A percentile compares a stretch with the other conserved stretches of the same genome.
These are phyloP conservation scores for Aegilops bicornis DNA, from an alignment of 176 grass and related monocot genomes.

Conservation along the genomic window DNA sequence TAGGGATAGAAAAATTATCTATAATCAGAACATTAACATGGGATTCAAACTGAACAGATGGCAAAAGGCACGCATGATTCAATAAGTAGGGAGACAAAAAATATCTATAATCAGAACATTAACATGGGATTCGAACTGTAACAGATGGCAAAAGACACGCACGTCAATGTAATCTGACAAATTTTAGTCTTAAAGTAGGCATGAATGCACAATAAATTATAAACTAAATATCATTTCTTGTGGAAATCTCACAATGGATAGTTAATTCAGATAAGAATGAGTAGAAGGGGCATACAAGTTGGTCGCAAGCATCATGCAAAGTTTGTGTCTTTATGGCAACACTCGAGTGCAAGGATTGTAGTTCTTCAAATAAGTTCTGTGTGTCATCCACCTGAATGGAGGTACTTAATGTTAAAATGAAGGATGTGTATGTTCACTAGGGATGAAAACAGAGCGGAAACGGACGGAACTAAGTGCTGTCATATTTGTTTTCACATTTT, in stretches of 20 bases:
- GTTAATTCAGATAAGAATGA: neutral
- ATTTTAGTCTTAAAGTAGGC: constrained; percentile 15
- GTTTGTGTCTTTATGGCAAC: constrained; percentile 95
- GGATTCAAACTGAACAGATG: no score
- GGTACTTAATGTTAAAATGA: constrained; percentile 10
- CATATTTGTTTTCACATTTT: no score
- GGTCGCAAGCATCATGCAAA: constrained; percentile 96
- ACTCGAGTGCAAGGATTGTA: constrained; percentile 79
- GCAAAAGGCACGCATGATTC: neutral
- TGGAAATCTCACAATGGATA: constrained; percentile 18
- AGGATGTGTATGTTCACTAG: neutral
- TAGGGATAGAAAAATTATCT: neutral
- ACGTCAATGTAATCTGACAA: neutral
- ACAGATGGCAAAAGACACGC: neutral
- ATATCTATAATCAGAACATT: neutral
- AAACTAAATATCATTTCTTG: neutral
- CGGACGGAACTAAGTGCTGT: no score
- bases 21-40: neutral
- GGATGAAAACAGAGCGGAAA: no score
- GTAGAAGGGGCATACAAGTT: constrained; percentile 53
- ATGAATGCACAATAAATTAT: constrained; percentile 6
- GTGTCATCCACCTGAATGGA: constrained; percentile 84
- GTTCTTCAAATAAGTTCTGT: constrained; percentile 86
- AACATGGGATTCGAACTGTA: constrained; percentile 4
- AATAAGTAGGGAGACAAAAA: neutral